Evolutionary conservation across 2,329 filamentous ascomycete species (phyloP), one percentile per base, ranked within the genome.

Genomic region (Sordariomycetes sp.): DNA sequence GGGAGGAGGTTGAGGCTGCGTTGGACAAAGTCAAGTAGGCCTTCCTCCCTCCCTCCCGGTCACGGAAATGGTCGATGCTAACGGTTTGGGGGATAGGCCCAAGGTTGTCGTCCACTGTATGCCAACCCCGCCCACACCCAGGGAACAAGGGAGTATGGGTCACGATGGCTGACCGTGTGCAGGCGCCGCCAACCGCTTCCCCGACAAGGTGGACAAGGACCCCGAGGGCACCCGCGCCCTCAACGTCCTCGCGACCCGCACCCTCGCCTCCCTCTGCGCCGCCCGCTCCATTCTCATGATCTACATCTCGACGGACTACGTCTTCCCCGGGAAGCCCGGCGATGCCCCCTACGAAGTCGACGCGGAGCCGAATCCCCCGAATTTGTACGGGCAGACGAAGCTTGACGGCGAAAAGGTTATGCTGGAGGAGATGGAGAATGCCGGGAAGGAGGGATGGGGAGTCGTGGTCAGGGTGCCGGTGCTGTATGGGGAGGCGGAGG

Each of bases 171-270:
- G 22, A 50, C 45, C 13, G 7, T 8, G 28, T 4, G 6, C 61
- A 91, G 87, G 87, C 67, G 91, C 90, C 48, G 90, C 90, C 52
- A 91, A 95, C 69, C 84, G 89, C 60, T 95, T 86, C 65, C 90
- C 91, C 2, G 90, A 96, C 70, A 86, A 87, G 67, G 92, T 90
- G 65, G 86, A 90, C 64, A 79, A 81, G 62, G 82, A 96, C 67
- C 90, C 90, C 2, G 80, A 85, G 59, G 87, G 82, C 57, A 89
- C 90, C 2, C 80, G 79, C 60, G 78, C 78, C 20, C 75, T 95
- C 64, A 95, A 95, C 65, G 82, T 92, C 13, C 76, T 81, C 2
- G 86, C 89, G 2, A 87, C 88, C 53, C 73, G 76, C 53, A 71
- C 72, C 10, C 79, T 96, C 13, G 88, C 89, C 10, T 69, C 75